Evolutionary conservation across 495 filamentous ascomycete genomes (phyloP), one percentile per base, ranked within the genome.

Genomic region (Tuber aestivum): DNA sequence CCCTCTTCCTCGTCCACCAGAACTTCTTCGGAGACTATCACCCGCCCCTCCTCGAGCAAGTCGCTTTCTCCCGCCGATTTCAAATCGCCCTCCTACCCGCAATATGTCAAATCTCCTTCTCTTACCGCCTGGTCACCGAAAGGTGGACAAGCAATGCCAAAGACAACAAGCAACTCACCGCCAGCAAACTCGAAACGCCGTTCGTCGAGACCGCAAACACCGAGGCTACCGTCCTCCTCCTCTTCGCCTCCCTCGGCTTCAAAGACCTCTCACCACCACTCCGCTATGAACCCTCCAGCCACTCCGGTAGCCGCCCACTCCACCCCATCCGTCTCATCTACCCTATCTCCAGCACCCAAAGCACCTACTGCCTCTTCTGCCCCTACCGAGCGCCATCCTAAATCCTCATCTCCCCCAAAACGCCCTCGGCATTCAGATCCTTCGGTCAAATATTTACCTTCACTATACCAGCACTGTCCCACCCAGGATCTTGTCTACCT

Each of bases 401-500:
- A 74, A 70, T 45, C 77, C 38, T 84, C 83, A 56, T 88, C 85
- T 71, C 86, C 85, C 71, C 84, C 86, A 23, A 89, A 89, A 81
- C 87, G 88, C 70, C 81, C 85, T 73, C 87, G 88, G 48, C 84
- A 87, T 65, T 82, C 87, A 41, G 89, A 88, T 73, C 86, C 89
- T 20, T 84, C 87, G 18, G 86, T 79, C 40, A 97, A 94, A 84
- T 74, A 90, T 38, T 86, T 99, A 83, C 94, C 95, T 9, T 81
- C 85, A 45, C 85, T 87, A 79, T 99, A 99, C 84, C 92, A 95
- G 79, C 84, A 87, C 38, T 94, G 92, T 79, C 88, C 92, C 71
- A 88, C 92, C 27, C 90, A 92, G 79, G 93, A 97, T 84, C 87
- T 99, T 78, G 95, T 97, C 10, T 87, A 92, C 44, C 86, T 98